phyloP scores from a whole-genome alignment of 1,139 yeast genomes.

The Blastobotrys raffinosifermentans region DNA sequence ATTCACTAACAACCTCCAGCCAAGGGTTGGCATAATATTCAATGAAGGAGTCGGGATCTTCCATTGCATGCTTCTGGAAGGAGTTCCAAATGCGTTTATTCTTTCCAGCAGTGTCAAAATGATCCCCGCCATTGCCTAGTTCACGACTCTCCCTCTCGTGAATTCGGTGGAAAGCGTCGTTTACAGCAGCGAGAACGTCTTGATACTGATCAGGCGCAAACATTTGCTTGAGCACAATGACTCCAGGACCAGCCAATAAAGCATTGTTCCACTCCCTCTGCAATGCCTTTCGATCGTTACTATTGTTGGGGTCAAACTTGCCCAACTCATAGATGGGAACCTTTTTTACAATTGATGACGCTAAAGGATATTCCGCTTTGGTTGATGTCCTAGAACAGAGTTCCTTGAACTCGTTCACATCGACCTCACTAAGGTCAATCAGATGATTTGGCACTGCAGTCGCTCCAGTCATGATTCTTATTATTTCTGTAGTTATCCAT shows the following conservation, averaged over 20 bases:
- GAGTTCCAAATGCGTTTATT: conserved; percentile 1
- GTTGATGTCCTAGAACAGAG: no score
- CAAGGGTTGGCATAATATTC: not conserved
- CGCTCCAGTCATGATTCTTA: no score
- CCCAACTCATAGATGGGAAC: no score
- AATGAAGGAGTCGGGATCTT: not conserved
- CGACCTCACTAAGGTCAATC: no score
- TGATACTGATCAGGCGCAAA: not conserved
- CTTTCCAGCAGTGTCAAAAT: not conserved
- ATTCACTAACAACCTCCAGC: not conserved
- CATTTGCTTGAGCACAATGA: not conserved
- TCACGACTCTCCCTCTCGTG: not conserved
- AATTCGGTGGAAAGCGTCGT: not conserved
- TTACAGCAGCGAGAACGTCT: not conserved
- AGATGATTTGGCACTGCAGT: no score
- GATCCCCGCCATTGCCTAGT: not conserved
- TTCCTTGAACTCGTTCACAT: no score
- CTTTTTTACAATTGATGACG: no score
- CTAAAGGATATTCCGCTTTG: no score
- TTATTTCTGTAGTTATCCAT: no score
- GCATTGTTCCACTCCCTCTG: conserved; percentile 1
- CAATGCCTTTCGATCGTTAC: not conserved
- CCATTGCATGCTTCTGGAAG: not conserved
- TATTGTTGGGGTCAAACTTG: no score
- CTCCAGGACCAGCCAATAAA: not conserved